A percentile compares a stretch with the other conserved stretches of the same genome.
Conservation (phyloP, 2,329 filamentous ascomycete genomes). For the Aureobasidium sp. region DNA sequence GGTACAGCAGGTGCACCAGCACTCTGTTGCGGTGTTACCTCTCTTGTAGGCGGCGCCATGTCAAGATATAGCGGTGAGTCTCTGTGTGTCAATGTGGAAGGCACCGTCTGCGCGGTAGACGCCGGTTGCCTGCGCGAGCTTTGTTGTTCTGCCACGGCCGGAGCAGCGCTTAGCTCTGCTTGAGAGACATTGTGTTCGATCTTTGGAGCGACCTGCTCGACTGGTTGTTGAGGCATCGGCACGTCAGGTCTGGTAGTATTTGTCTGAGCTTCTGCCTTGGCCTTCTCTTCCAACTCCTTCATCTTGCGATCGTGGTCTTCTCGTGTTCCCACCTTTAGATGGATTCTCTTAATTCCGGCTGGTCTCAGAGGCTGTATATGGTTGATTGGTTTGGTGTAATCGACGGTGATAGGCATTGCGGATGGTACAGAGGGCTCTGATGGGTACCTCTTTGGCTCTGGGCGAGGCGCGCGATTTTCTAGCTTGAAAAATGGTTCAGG, state of each 20-base stretch:
- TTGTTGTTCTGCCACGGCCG: neutral
- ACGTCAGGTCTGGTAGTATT: neutral
- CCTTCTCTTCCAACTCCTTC: constrained; percentile 36
- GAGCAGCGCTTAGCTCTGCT: neutral
- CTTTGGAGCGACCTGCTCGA: neutral
- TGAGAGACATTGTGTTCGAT: neutral
- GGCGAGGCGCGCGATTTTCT: neutral
- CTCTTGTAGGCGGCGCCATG: neutral
- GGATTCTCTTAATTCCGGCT: constrained; percentile 40
- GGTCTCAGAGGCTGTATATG: constrained; percentile 9
- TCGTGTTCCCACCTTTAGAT: constrained; percentile 48
- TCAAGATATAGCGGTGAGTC: neutral
- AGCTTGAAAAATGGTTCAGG: neutral
- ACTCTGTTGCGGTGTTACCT: neutral
- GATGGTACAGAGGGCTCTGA: neutral
- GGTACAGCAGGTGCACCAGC: neutral
- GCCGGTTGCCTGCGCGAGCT: neutral
- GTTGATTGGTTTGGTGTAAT: constrained; percentile 9
- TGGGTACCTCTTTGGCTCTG: neutral
- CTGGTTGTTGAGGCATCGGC: neutral
- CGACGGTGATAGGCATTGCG: constrained; percentile 9
- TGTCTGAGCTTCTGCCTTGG: constrained; percentile 19
- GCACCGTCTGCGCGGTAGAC: neutral
- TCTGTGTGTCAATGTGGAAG: neutral
- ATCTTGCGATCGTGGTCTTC: constrained; percentile 45